Evolutionary conservation across 2,329 filamentous ascomycete genomes (phyloP), one percentile per base, ranked within the genome.

Genomic region (Monilinia vaccinii-corymbosi): DNA sequence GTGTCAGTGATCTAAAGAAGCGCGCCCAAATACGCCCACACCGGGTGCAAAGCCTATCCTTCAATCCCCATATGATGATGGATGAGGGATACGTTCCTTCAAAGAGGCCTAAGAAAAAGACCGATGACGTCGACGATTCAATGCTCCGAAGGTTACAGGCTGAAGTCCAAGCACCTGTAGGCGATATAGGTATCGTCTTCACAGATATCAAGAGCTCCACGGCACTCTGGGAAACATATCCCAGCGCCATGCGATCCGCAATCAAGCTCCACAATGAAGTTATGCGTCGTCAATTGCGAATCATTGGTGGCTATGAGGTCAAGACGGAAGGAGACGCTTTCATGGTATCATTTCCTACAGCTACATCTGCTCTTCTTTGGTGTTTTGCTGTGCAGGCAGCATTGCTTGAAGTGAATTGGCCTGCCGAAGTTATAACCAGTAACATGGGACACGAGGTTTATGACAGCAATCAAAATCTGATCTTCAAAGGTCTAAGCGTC

Each of bases 261-360:
- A 99, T 99, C 75, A 95, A 93, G 74, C 86, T 96, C 67, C 94
- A 99, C 79, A 99, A 99, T 73, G 91, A 96, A 69, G 84, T 97
- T 49, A 96, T 99, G 87, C 88, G 94, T 66, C 84, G 94, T 60
- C 93, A 97, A 72, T 78, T 99, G 67, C 86, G 94, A 55, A 87
- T 92, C 64, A 95, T 97, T 68, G 94, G 94, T 70, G 94, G 94
- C 1, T 99, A 97, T 71, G 94, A 99, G 75, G 94, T 99, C 74
- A 99, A 99, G 80, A 99, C 94, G 21, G 94, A 99, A 89, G 94
- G 94, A 67, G 94, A 99, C 75, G 94, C 94, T 10, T 99, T 99
- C 71, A 97, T 99, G 92, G 94, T 99, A 36, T 96, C 93, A 11
- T 99, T 99, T 74, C 90, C 92, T 1, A 97, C 94, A 0, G 91